Base-by-base conservation (phyloP, 805 yeast species). In the Kazachstania taianensis region DNA sequence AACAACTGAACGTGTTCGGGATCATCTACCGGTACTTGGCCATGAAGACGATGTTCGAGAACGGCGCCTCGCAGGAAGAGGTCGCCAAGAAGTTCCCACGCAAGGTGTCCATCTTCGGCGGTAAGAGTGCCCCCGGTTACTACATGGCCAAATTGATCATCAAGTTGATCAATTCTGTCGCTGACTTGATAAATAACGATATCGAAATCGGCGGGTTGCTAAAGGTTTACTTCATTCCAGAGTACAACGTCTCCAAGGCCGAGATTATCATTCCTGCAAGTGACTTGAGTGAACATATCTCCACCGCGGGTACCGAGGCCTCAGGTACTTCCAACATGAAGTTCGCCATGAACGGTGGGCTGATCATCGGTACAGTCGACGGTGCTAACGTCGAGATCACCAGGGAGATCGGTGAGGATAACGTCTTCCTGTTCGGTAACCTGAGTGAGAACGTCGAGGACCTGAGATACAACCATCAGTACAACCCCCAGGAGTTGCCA, bases 91-190 rank as follows among this genome's bases (percentile, higher is more conserved):
- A 73, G 51, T 75, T 70, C 57, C 71, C 75, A 40, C 78, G 95
- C 41, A 82, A 80, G 54, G 92, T 82, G 38, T 71, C 77, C 29
- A 72, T 86, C 41, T 77, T 87, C 59, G 96, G 96, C 46, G 96
- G 96, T 55, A 86, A 87, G 63, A 81, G 94, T 41, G 96, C 96
- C 8, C 96, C 96, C n/a, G 96, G 96, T 45, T 86, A 86, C 60
- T 86, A 83, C 65, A 83, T 86, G 76, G 96, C 96, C 41, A 86
- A 86, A 63, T 73, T 81, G 40, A 82, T 86, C 52, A 87, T 86
- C 56, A 84, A 85, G 60, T 69, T 86, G 59, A 73, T 86, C 53
- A 86, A 82, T 58, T 62, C 81, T 36, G 96, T 85, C 26, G 78
- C 82, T 22, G 77, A 73, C 5, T 89, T 84, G 33, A 75, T 86